phyloP scores from a whole-genome alignment of 495 filamentous ascomycete species.

The Apiosordaria backusii region DNA sequence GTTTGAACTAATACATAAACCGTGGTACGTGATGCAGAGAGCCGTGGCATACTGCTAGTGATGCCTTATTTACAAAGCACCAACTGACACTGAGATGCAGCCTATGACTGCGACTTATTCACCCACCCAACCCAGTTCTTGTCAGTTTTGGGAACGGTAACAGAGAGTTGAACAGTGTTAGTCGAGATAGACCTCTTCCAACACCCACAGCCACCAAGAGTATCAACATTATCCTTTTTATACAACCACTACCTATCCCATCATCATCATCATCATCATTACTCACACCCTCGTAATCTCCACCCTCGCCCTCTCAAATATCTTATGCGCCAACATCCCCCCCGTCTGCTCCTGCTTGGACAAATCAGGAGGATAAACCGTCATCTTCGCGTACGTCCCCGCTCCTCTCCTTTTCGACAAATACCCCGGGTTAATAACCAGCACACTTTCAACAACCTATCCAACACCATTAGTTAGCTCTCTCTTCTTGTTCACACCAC shows the following conservation, averaged over 20 bases:
- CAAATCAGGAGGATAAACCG: conserved; percentile 60
- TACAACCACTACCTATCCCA: background rate
- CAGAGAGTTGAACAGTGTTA: no score
- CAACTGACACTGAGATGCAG: no score
- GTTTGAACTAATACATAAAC: no score
- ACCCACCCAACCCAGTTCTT: no score
- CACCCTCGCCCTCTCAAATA: conserved; percentile 79
- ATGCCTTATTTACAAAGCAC: no score
- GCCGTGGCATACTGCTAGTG: no score
- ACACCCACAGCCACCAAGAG: background rate
- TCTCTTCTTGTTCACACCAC: background rate
- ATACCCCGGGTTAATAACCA: conserved; percentile 83
- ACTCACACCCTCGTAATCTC: conserved; percentile 74
- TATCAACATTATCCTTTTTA: background rate
- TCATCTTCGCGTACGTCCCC: conserved; percentile 77
- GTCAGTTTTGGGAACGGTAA: no score
- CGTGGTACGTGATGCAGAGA: no score
- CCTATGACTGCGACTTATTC: no score
- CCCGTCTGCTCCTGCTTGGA: conserved; percentile 55
- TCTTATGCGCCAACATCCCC: conserved; percentile 62
- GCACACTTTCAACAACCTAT: conserved; percentile 78
- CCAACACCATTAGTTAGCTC: conserved; percentile 14
- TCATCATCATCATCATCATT: background rate
- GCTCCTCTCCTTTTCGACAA: conserved; percentile 77
- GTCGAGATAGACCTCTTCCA: background rate